Base-by-base conservation (phyloP, 805 yeast genomes). In the Sungouiella thailandica region DNA sequence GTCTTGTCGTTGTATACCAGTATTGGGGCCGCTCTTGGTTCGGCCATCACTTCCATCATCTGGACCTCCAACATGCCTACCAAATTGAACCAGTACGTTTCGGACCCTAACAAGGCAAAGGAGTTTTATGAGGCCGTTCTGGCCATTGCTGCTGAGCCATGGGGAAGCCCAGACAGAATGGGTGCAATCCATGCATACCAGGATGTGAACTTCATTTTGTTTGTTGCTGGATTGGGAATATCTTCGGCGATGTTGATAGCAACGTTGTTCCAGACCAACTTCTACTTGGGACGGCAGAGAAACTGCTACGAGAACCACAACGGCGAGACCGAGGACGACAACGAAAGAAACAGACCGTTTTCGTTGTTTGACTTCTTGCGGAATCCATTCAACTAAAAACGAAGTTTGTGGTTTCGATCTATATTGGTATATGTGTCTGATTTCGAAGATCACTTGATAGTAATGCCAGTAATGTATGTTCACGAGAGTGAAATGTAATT, bases 11-110 rank as follows among this genome's bases (percentile, higher is more conserved):
- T 66, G 30, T 57, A 55, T 51, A 44, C 58, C 5, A 41, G 52
- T 13, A 56, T 65, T 38, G 72, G 70, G 37, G 50, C 50, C 26
- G 60, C 68, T 13, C 53, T 66, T 30, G 72, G 71, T 20, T 34
- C 53, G 29, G 67, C 71, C 6, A 53, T 65, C 31, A 49, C 64
- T 14, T 63, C 60, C 44, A 65, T 70, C 20, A 52, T 68, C 27
- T 38, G 45, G 53, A 25, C 35, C 17, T 24, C 47, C 5, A 59
- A 60, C 38, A 32, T 62, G 37, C 62, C 61, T 7, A 39, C n/a
- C 4, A 45, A 50, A 23, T 47, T 65, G 35, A 45, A 49, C 35
- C 39, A 52, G 25, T 46, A 50, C 36, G 37, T 64, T 23, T 64
- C 64, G 12, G 43, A 40, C 16, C 17, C 40, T 6, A 43, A 40